A percentile compares a stretch with the other conserved stretches of the same genome.
Evolutionary conservation across 1,284 basidiomycete genomes (phyloP).

Genomic region (Cryptococcus sp.): DNA sequence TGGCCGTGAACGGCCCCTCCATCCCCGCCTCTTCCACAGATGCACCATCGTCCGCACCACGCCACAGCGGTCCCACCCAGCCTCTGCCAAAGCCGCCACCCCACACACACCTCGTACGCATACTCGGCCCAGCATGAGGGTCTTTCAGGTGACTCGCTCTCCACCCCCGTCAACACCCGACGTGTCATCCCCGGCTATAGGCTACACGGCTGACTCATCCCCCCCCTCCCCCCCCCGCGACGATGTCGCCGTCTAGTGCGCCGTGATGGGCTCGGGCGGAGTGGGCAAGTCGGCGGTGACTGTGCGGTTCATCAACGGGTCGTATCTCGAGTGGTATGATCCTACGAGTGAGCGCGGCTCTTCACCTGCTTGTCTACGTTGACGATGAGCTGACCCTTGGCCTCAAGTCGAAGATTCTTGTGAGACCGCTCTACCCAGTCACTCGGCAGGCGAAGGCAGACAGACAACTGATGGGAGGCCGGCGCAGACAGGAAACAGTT

Average conservation of each 20-base stretch:
- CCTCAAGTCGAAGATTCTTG: slow-evolving; percentile 37
- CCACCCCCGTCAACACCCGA: no score
- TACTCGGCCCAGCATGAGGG: background rate
- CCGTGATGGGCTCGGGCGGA: slow-evolving; percentile 40
- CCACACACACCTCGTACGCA: background rate
- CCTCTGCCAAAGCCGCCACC: background rate
- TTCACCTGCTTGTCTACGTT: background rate
- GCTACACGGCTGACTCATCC: no score
- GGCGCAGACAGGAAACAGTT: background rate
- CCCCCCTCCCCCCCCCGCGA: background rate
- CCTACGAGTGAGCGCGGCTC: slow-evolving; percentile 31
- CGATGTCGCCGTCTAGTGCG: slow-evolving; percentile 16
- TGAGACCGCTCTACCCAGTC: slow-evolving; percentile 1
- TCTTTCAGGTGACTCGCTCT: background rate
- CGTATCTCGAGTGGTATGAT: slow-evolving; percentile 39
- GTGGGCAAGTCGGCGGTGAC: slow-evolving; percentile 41
- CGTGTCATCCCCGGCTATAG: no score
- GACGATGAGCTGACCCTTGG: background rate
- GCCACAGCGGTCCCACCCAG: background rate
- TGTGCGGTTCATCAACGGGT: slow-evolving; percentile 36
- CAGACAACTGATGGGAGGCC: background rate
- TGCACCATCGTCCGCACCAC: background rate
- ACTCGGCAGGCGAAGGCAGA: background rate
- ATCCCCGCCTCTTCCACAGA: no score
- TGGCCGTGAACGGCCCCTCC: no score